These are phyloP conservation scores for Ophiocordyceps polyrhachis-furcata DNA, from an alignment of 2,329 filamentous ascomycete genomes.

Conservation along the genomic window DNA sequence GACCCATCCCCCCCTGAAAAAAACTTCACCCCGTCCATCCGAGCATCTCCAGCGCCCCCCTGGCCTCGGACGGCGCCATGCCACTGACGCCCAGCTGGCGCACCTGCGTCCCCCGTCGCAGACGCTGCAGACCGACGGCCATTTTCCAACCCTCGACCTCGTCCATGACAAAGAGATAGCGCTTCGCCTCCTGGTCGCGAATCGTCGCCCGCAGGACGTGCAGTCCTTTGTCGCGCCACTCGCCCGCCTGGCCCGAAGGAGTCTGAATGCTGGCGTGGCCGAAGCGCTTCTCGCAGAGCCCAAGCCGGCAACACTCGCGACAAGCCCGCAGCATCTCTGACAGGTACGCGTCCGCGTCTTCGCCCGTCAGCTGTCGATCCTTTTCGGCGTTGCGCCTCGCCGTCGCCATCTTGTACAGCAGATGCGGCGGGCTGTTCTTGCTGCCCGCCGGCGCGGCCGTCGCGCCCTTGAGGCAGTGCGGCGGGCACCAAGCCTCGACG, in stretches of 20 bases:
- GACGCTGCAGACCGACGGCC: conserved; percentile 37
- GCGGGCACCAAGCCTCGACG: conserved; percentile 71
- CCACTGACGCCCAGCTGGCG: conserved; percentile 38
- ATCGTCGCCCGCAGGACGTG: conserved; percentile 46
- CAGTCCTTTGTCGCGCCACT: conserved; percentile 34
- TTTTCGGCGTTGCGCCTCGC: conserved; percentile 28
- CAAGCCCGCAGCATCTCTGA: conserved; percentile 44
- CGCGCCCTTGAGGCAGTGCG: conserved; percentile 32
- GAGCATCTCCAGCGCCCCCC: conserved; percentile 35
- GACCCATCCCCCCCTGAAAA: neutral
- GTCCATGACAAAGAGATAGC: conserved; percentile 44
- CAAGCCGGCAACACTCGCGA: conserved; percentile 42
- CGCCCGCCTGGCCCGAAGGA: conserved; percentile 27
- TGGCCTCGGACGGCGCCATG: conserved; percentile 34
- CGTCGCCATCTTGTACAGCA: conserved; percentile 27
- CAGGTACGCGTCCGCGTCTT: conserved; percentile 49
- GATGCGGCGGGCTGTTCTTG: conserved; percentile 21
- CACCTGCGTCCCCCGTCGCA: conserved; percentile 41
- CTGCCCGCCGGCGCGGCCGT: conserved; percentile 21
- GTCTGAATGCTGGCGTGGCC: conserved; percentile 22
- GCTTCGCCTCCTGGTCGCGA: conserved; percentile 46
- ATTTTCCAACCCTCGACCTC: conserved; percentile 54
- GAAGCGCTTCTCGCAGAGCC: conserved; percentile 26
- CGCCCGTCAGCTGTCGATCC: conserved; percentile 28
- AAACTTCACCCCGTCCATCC: conserved; percentile 24